Conservation (phyloP, 1,284 basidiomycete species). For the Mrakiaceae sp. region DNA sequence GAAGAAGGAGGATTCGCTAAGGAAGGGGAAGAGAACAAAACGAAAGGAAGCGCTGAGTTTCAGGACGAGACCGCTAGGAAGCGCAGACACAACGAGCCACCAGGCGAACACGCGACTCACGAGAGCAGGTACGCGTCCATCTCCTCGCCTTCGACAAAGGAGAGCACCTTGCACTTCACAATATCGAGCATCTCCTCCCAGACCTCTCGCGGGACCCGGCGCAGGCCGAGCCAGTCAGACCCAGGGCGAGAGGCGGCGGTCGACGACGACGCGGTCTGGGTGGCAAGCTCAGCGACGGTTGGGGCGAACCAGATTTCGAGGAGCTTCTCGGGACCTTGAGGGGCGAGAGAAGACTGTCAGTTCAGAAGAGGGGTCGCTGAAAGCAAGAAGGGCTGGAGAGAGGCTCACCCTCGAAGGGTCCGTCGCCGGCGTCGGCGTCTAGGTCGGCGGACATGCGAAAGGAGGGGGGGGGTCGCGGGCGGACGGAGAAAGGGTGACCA, state of each 20-base stretch:
- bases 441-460: no score
- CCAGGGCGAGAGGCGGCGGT: slow-evolving; percentile 23
- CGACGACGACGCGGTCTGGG: background rate
- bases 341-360: no score
- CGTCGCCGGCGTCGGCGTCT: no score
- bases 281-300: slow-evolving; percentile 48
- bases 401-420: no score
- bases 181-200: slow-evolving; percentile 98
- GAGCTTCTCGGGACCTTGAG: slow-evolving; percentile 71
- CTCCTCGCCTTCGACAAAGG: slow-evolving; percentile 71
- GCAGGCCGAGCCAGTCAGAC: slow-evolving; percentile 46
- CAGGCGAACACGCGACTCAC: slow-evolving; percentile 39
- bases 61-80: background rate
- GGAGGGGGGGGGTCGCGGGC: no score
- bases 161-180: slow-evolving; percentile 94
- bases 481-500: no score
- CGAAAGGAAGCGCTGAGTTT: background rate
- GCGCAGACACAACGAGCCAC: background rate
- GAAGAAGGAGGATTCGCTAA: slow-evolving; percentile 93
- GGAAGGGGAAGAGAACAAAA: background rate
- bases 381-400: no score
- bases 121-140: slow-evolving; percentile 93
- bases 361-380: no score
- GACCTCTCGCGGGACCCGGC: slow-evolving; percentile 58
- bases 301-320: slow-evolving; percentile 97